Conservation (phyloP, 208 protist species). For the Tetramitus jugosus region DNA sequence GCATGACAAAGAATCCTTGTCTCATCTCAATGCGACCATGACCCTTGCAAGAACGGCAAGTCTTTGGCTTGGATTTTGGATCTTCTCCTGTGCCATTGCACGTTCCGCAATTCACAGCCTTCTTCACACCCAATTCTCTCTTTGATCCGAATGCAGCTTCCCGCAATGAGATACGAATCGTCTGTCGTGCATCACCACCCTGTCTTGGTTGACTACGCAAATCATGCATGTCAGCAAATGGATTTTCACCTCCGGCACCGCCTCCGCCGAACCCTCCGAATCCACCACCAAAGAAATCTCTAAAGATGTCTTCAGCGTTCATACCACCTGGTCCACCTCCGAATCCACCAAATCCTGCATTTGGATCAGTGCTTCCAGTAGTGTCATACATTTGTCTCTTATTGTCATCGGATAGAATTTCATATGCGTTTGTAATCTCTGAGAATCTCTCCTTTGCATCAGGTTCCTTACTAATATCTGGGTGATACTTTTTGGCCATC, state of each 20-base stretch:
- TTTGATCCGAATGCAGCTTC: not conserved
- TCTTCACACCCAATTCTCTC: not conserved
- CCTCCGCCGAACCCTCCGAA: not conserved
- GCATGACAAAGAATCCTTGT: slow-evolving; percentile 2
- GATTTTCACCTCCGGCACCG: not conserved
- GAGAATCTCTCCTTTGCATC: slow-evolving; percentile 56
- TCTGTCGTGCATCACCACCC: not conserved
- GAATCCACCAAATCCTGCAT: not conserved
- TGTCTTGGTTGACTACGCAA: not conserved
- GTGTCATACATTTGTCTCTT: slow-evolving; percentile 82
- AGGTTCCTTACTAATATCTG: slow-evolving; percentile 53
- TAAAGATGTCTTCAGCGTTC: not conserved
- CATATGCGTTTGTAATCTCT: slow-evolving; percentile 69
- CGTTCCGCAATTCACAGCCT: not conserved
- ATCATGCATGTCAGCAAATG: not conserved
- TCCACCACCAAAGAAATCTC: slow-evolving; percentile 16
- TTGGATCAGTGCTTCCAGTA: slow-evolving; percentile 42
- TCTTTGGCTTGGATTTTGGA: not conserved
- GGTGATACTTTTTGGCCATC: slow-evolving; percentile 64
- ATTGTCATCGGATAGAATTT: slow-evolving; percentile 70
- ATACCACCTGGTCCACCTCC: not conserved
- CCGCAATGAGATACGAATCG: not conserved
- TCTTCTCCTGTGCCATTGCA: not conserved
- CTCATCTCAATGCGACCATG: not conserved
- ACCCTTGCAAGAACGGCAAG: not conserved